Percentiles rank a stretch among this genome's conserved stretches.
Evolutionary conservation across 1,284 basidiomycete species (phyloP).

Genomic region (Peniophora sp.): DNA sequence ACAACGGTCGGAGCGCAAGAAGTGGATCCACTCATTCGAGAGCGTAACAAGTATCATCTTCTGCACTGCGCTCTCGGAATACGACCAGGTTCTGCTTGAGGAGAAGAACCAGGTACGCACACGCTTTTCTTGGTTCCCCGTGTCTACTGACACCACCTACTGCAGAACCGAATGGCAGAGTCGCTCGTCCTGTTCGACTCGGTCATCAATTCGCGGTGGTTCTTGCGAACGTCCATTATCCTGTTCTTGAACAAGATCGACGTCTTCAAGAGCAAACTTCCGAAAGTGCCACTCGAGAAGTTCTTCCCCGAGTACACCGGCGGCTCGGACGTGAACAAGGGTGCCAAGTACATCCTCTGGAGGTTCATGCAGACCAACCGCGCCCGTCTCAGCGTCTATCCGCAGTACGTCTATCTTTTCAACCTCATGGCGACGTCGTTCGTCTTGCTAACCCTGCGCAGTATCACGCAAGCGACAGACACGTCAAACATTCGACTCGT

Average conservation of each 20-base stretch:
- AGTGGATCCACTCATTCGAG: slow-evolving; percentile 93
- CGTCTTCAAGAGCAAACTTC: slow-evolving; percentile 88
- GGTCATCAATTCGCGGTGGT: slow-evolving; percentile 96
- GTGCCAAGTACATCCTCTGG: slow-evolving; percentile 97
- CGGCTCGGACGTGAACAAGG: slow-evolving; percentile 93
- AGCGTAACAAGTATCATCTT: slow-evolving; percentile 93
- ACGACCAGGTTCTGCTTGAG: slow-evolving; percentile 82
- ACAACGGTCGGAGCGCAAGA: slow-evolving; percentile 88
- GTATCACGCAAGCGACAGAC: slow-evolving; percentile 77
- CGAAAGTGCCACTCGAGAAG: slow-evolving; percentile 80
- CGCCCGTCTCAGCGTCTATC: slow-evolving; percentile 83
- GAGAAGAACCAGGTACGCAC: slow-evolving; percentile 62
- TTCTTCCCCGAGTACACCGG: slow-evolving; percentile 96
- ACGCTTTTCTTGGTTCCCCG: background rate
- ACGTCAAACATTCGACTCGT: slow-evolving; percentile 83
- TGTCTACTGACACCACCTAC: background rate
- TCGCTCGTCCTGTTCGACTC: slow-evolving; percentile 89
- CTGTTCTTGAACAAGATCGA: slow-evolving; percentile 94
- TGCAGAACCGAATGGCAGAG: slow-evolving; percentile 90
- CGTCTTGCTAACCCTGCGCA: slow-evolving; percentile 17
- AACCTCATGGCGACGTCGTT: slow-evolving; percentile 4
- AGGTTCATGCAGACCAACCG: slow-evolving; percentile 94
- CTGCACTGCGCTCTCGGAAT: slow-evolving; percentile 88
- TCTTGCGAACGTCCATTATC: slow-evolving; percentile 86
- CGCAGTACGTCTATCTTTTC: slow-evolving; percentile 66